Evolutionary conservation across 805 yeast genomes (phyloP).

Genomic region (Zygoascus biomembranicola): DNA sequence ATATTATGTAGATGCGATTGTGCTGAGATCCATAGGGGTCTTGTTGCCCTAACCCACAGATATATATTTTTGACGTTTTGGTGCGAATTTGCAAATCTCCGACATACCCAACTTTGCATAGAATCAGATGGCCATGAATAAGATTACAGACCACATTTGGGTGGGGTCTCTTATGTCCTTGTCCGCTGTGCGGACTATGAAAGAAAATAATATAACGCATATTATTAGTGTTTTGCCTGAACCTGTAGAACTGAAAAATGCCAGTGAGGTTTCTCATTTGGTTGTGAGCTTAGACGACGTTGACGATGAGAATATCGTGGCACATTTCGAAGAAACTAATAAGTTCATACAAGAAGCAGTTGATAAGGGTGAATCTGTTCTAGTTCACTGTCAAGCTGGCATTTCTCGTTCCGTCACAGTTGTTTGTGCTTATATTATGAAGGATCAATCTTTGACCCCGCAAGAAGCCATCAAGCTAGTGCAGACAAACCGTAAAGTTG

Average conservation of each 20-base stretch:
- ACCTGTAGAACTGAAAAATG: constrained; percentile 45
- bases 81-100: no score
- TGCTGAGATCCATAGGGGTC: no score
- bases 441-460: constrained; percentile 49
- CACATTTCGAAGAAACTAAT: constrained; percentile 52
- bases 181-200: constrained; percentile 43
- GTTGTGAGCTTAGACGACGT: constrained; percentile 71
- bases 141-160: constrained; percentile 36
- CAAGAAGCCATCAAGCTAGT: constrained; percentile 69
- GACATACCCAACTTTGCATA: no score
- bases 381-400: constrained; percentile 70
- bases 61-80: no score
- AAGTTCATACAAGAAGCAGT: constrained; percentile 56
- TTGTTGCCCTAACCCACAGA: no score
- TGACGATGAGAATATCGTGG: constrained; percentile 54
- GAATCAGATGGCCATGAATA: constrained; percentile 12
- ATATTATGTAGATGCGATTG: no score
- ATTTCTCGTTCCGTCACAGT: constrained; percentile 85
- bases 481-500: constrained; percentile 40
- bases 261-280: constrained; percentile 30
- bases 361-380: constrained; percentile 23
- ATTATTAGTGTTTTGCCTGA: constrained; percentile 66
- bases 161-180: constrained; percentile 68
- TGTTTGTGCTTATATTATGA: constrained; percentile 83
- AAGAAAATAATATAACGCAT: constrained; percentile 52